phyloP scores from a whole-genome alignment of 352 stramenopile species.

The Thalassiosira mediterranea region DNA sequence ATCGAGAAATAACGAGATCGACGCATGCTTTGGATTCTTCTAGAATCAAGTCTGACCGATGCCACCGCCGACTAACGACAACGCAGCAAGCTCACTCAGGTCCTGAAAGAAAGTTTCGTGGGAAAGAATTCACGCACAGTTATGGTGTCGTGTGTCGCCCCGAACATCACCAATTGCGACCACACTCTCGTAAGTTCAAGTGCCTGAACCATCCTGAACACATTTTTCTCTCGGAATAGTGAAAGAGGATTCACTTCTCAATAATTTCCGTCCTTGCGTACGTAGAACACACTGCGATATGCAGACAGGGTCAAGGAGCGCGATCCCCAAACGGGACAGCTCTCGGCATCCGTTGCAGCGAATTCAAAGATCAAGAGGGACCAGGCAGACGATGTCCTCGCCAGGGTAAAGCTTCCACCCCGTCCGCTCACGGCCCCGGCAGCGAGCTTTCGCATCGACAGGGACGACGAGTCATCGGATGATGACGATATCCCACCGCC shows the following conservation, averaged over 20 bases:
- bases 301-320: conserved; percentile 94
- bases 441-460: conserved; percentile 45
- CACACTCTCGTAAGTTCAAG: too few species aligned
- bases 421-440: conserved; percentile 46
- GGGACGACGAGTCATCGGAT: conserved; percentile 37
- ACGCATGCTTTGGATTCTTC: too few species aligned
- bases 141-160: conserved; percentile 94
- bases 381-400: conserved; percentile 14
- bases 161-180: conserved; percentile 82
- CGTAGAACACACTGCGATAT: conserved; percentile 96
- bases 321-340: conserved; percentile 52
- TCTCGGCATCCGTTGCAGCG: conserved; percentile 37
- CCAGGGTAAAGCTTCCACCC: conserved; percentile 18
- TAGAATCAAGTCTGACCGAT: too few species aligned
- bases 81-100: conserved; percentile 96
- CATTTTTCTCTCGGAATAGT: too few species aligned
- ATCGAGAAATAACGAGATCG: not conserved
- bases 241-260: too few species aligned
- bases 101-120: conserved; percentile 98
- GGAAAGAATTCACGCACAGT: conserved; percentile 92
- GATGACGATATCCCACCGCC: conserved; percentile 41
- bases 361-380: conserved; percentile 47
- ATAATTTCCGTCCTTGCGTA: too few species aligned
- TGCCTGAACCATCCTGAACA: too few species aligned
- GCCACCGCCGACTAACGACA: too few species aligned